Conservation (phyloP, 495 filamentous ascomycete genomes). For the Chaetomium fimeti region DNA sequence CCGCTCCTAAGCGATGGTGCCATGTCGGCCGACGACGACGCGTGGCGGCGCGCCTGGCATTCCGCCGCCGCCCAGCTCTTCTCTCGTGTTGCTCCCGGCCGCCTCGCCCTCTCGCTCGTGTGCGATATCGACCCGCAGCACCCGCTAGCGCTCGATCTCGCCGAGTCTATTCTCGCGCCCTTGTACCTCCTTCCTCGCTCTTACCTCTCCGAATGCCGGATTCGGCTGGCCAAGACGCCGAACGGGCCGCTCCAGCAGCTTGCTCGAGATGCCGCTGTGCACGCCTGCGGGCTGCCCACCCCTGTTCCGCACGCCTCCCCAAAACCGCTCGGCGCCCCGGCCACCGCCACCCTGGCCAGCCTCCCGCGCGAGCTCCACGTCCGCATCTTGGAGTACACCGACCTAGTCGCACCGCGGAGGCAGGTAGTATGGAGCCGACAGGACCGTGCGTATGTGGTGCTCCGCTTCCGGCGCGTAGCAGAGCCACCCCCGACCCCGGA, state of each 20-base stretch:
- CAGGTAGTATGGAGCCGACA: conserved; percentile 19
- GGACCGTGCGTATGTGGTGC: conserved; percentile 10
- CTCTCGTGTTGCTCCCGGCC: conserved; percentile 1
- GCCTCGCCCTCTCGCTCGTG: conserved; percentile 10
- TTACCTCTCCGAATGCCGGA: conserved; percentile 10
- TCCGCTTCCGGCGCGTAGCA: not conserved
- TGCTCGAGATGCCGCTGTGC: conserved; percentile 7
- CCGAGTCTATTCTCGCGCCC: conserved; percentile 10
- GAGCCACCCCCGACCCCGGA: conserved; percentile 1
- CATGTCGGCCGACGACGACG: conserved; percentile 9
- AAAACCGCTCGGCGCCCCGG: not conserved
- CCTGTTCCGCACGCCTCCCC: conserved; percentile 14
- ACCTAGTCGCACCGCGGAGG: conserved; percentile 20
- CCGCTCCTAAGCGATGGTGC: conserved; percentile 10
- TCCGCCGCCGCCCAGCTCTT: conserved; percentile 13
- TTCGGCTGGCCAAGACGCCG: conserved; percentile 11
- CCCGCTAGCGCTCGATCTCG: conserved; percentile 7
- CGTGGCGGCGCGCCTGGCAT: conserved; percentile 5
- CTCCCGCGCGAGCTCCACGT: conserved; percentile 22
- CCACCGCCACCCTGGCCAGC: conserved; percentile 8
- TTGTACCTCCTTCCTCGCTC: conserved; percentile 10
- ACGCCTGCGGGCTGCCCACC: conserved; percentile 11
- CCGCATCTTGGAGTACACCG: conserved; percentile 20
- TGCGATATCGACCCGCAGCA: conserved; percentile 13
- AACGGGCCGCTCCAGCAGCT: conserved; percentile 14